phyloP scores from a whole-genome alignment of 176 grass and related monocot genomes.

The Lolium rigidum region DNA sequence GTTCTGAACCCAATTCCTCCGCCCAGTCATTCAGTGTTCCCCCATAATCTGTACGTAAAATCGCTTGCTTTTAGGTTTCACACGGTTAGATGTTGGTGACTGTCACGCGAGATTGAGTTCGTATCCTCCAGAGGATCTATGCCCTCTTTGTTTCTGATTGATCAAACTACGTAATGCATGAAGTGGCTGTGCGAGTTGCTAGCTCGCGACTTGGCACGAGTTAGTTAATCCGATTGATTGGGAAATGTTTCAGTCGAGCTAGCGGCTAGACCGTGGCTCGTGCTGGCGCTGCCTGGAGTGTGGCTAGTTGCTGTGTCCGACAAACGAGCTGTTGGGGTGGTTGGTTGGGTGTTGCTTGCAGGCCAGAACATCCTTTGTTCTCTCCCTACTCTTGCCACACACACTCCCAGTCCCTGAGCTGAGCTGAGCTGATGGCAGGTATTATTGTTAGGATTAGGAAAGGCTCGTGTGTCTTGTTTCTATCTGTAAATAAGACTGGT shows the following conservation, averaged over 20 bases:
- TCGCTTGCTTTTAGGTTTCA: slow-evolving; percentile 25
- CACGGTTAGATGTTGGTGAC: not conserved
- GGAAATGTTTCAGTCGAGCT: not conserved
- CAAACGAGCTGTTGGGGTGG: slow-evolving; percentile 16
- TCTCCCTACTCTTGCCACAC: not conserved
- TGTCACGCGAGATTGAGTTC: not conserved
- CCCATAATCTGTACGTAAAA: slow-evolving; percentile 27
- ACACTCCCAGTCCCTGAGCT: not conserved
- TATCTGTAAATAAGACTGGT: slow-evolving; percentile 31
- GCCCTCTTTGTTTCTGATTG: not conserved
- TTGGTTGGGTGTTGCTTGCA: slow-evolving; percentile 51
- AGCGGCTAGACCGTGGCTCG: too few relatives aligned
- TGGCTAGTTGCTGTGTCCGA: not conserved
- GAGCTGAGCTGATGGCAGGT: not conserved
- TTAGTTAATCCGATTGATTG: not conserved
- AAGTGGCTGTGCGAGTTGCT: not conserved
- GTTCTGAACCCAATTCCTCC: slow-evolving; percentile 49
- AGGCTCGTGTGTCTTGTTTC: slow-evolving; percentile 17
- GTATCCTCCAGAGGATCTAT: too few relatives aligned
- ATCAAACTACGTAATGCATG: not conserved
- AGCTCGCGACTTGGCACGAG: not conserved
- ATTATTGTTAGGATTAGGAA: not conserved
- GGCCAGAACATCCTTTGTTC: slow-evolving; percentile 49
- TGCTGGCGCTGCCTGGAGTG: not conserved
- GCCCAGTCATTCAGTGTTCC: not conserved